phyloP scores from a whole-genome alignment of 1,284 basidiomycete species.

The Cutaneotrichosporon dermatis region DNA sequence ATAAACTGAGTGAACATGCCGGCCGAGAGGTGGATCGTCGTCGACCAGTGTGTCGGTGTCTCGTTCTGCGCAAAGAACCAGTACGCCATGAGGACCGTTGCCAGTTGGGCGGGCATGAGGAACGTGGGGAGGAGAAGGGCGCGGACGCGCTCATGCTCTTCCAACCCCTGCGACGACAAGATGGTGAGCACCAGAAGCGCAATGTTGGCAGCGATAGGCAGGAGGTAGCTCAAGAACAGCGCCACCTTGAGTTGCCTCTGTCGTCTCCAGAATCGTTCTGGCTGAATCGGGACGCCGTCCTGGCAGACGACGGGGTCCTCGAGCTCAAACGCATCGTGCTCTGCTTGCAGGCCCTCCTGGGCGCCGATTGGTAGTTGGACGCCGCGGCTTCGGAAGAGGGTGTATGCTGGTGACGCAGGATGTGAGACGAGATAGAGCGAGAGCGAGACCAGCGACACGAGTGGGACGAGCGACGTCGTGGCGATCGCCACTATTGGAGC shows the following conservation, averaged over 20 bases:
- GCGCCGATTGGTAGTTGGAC: conserved; percentile 33
- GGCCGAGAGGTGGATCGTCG: conserved; percentile 62
- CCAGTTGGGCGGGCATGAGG: conserved; percentile 59
- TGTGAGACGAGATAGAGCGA: conserved; percentile 38
- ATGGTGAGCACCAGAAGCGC: conserved; percentile 35
- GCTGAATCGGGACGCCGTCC: conserved; percentile 71
- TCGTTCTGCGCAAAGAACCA: conserved; percentile 57
- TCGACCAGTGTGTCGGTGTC: conserved; percentile 56
- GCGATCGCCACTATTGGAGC: conserved; percentile 21
- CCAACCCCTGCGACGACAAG: conserved; percentile 30
- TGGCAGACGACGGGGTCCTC: conserved; percentile 63
- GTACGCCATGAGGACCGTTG: conserved; percentile 57
- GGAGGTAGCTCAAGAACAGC: conserved; percentile 34
- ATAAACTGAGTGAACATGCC: conserved; percentile 58
- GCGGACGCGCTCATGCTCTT: conserved; percentile 17
- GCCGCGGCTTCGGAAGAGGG: conserved; percentile 12
- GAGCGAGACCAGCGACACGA: conserved; percentile 33
- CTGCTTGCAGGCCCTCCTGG: conserved; percentile 28
- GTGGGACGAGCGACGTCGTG: conserved; percentile 34
- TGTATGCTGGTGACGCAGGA: conserved; percentile 29
- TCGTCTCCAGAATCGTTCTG: conserved; percentile 60
- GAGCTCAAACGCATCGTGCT: conserved; percentile 70
- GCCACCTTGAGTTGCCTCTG: conserved; percentile 28
- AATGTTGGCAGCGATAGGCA: conserved; percentile 30
- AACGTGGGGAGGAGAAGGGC: conserved; percentile 47